Evolutionary conservation across 2,329 filamentous ascomycete genomes (phyloP), one percentile per base, ranked within the genome.

Genomic region (Escovopsis sp.): DNA sequence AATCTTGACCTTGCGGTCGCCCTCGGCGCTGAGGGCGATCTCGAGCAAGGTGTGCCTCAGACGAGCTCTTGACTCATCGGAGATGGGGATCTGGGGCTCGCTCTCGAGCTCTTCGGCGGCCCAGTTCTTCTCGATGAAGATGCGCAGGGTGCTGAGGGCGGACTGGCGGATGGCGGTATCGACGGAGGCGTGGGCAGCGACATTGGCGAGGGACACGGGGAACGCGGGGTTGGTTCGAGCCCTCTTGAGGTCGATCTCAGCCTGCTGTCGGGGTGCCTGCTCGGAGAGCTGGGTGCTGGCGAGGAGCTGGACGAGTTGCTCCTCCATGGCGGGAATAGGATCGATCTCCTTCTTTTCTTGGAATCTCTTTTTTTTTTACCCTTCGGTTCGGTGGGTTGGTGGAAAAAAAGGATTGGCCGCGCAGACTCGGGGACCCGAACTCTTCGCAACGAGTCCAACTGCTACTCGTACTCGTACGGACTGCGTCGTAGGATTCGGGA

Each of bases 281-380:
- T 79, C 76, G 46, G 83, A 56, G 48, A 80, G 79, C 66, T 94
- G 86, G 39, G 88, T 94, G 63, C 87, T 85, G 20, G 81, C 77
- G 49, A 98, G 79, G 60, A 96, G 74, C 62, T 81, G 79, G 53
- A 91, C 79, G 62, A 98, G 77, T 70, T 94, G 81, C 66, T 93
- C 81, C 74, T 94, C 88, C 87, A 94, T 94, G 54, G 47, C 56
- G 54, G 37, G 37, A 32, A 31, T 11, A 35, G 33, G 13, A 29
- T n/a, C n/a, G 20, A 4, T 34, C 5, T 20, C 8, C 14, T 33
- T 40, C 14, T 25, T 15, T 29, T 11, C 34, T 38, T 29, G 32
- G 32, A 33, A 37, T 6, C 3, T 20, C 6, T 20, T 20, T 20
- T 20, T 20, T 20, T 3, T 20, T 6, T 20, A 4, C 20, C 20